Evolutionary conservation across 2,329 filamentous ascomycete genomes (phyloP).

Genomic region (Pseudohalonectria lignicola): DNA sequence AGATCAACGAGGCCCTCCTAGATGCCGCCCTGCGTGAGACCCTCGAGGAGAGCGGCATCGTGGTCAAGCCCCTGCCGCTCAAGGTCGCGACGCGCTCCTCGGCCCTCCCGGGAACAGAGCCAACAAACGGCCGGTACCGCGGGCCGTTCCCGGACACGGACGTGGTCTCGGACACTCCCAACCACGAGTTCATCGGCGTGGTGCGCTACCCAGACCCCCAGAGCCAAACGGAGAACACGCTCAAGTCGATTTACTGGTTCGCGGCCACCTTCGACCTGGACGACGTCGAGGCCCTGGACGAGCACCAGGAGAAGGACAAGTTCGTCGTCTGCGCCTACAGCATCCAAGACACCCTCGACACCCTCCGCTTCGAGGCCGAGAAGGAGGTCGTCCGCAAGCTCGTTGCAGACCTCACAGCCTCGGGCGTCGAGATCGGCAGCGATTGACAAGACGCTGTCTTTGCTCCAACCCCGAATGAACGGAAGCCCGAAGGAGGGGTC

Average conservation of each 20-base stretch:
- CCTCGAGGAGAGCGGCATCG: conserved; percentile 34
- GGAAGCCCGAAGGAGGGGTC: too few relatives aligned
- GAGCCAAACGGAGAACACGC: conserved; percentile 16
- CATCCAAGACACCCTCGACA: conserved; percentile 11
- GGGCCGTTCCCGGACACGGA: conserved; percentile 8
- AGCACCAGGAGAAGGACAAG: conserved; percentile 17
- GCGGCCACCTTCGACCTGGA: conserved; percentile 18
- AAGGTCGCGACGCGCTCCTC: conserved; percentile 32
- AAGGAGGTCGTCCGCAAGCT: conserved; percentile 10
- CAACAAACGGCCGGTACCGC: neutral
- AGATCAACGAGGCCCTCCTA: conserved; percentile 30
- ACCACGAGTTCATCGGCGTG: conserved; percentile 24
- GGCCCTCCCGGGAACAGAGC: conserved; percentile 7
- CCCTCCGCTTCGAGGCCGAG: conserved; percentile 17
- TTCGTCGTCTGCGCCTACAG: conserved; percentile 16
- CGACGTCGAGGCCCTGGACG: conserved; percentile 10
- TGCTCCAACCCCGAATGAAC: too few relatives aligned
- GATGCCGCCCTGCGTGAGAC: conserved; percentile 33
- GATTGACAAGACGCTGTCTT: too few relatives aligned
- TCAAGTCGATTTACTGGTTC: conserved; percentile 29
- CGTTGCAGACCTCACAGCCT: neutral
- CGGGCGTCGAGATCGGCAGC: neutral
- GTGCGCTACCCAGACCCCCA: conserved; percentile 23
- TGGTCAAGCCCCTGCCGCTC: conserved; percentile 23
- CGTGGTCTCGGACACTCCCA: conserved; percentile 17